phyloP scores from a whole-genome alignment of 805 yeast species.

The Lachancea mirantina region DNA sequence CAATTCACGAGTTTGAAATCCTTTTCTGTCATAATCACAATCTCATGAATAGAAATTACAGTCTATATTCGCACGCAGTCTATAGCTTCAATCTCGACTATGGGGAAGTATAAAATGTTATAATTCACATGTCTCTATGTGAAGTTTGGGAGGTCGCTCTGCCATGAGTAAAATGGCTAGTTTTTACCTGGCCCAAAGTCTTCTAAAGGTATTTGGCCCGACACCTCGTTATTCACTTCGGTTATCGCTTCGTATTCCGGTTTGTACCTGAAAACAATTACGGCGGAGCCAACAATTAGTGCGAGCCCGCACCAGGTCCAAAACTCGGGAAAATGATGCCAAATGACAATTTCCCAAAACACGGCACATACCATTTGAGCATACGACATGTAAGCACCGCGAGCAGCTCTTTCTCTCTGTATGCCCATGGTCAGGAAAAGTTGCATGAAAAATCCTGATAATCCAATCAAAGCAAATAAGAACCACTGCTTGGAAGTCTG shows the following conservation, averaged over 20 bases:
- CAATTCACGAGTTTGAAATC: too few species aligned
- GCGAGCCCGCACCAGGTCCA: slow-evolving; percentile 64
- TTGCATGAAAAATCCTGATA: slow-evolving; percentile 80
- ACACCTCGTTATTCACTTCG: too few species aligned
- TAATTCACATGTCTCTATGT: too few species aligned
- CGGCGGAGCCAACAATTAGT: slow-evolving; percentile 60
- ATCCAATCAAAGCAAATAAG: slow-evolving; percentile 53
- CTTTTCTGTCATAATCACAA: too few species aligned
- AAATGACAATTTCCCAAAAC: slow-evolving; percentile 63
- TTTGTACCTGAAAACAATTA: slow-evolving; percentile 49
- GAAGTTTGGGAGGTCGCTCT: too few species aligned
- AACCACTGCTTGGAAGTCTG: slow-evolving; percentile 58
- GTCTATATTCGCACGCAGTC: too few species aligned
- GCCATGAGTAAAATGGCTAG: too few species aligned
- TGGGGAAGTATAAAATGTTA: too few species aligned
- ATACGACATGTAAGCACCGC: slow-evolving; percentile 69
- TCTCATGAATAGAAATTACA: too few species aligned
- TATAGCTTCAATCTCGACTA: too few species aligned
- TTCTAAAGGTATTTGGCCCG: too few species aligned
- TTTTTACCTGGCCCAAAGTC: too few species aligned
- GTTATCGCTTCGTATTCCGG: slow-evolving; percentile 24
- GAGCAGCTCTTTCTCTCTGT: slow-evolving; percentile 70
- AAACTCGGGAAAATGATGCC: slow-evolving; percentile 65
- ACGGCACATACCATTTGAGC: slow-evolving; percentile 74
- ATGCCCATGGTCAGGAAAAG: slow-evolving; percentile 72